Base-by-base conservation (phyloP, 768 basidiomycete species). In the Leccinum truebloodii region DNA sequence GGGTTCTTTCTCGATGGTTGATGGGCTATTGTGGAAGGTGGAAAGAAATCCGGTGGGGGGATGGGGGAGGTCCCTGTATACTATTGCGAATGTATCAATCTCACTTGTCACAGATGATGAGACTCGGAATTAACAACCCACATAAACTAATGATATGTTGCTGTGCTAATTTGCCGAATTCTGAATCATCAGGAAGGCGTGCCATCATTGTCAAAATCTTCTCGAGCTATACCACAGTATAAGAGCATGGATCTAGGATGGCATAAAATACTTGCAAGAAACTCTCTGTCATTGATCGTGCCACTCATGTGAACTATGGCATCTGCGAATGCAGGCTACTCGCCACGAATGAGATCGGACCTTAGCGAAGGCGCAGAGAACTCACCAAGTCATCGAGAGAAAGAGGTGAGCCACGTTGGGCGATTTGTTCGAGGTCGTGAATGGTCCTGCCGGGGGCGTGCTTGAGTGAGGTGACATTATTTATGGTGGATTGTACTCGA, bases 21-120 rank as follows among this genome's bases (percentile, higher is more conserved):
- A 54, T 18, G 59, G 48, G 46, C 4, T 4, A 4, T 62, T 44
- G 18, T 54, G 64, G 24, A 64, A 59, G 6, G 66, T 61, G 16
- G 73, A 65, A 41, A 89, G 73, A 68, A 85, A 89, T 12, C 77
- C 78, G 55, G 71, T 74, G 10, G 89, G 86, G 6, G 90, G 90
- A 62, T 91, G 91, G 4, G 90, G 89, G 37, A 94, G 81, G 71
- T 92, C 92, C 61, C 87, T 85, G 78, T 87, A 92, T 44, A 92
- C 88, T 89, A 59, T 37, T 60, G 59, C 24, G 56, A 22, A 41
- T 57, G 50, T 52, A 51, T 41, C 22, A 39, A 26, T 54, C 34
- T 34, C 34, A 34, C 13, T 13, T 34, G 48, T 52, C 12, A 8
- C 24, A 7, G 13, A 54, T 41, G 37, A 37, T 37, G 37, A 37